Base-by-base conservation (phyloP, 257 asterid species). In the Nyctanthes arbortristis region DNA sequence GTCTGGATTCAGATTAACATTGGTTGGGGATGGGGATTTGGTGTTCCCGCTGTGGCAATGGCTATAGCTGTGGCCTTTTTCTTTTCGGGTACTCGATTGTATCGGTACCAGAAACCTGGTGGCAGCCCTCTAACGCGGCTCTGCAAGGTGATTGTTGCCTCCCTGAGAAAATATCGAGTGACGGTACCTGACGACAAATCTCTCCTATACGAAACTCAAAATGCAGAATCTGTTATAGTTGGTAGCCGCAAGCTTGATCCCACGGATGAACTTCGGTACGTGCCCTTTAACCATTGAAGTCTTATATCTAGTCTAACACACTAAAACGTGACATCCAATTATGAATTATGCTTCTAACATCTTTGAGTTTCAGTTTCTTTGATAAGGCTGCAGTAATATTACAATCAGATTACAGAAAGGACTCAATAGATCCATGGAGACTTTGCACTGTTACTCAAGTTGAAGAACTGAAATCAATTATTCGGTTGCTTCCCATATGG, bases 21-120 rank as follows among this genome's bases (percentile, higher is more conserved):
- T 3, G 93, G 92, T 5, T 85, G 93, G 96, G 86, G 88, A 0
- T 89, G 88, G 91, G 96, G 96, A 6, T 89, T 89, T 4, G 90
- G 93, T 5, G 36, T 89, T 18, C 93, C 93, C 1, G 84, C 96
- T 0, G 87, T 71, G 7, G 81, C 91, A 0, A 87, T 89, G 96
- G 88, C 82, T 0, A 33, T 89, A 31, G 96, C 89, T 0, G 81
- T 82, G 1, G 79, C 47, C 1, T 69, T 79, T 76, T 87, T 87
- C 93, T 89, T 87, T 64, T 78, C 87, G 0, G 96, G 93, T 29
- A 84, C 96, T 13, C 73, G 79, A 0, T 56, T 83, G 76, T 87
- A 80, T 55, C 82, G 96, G n/a, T 70, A 87, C 72, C 96, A 87
- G 52, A 85, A 75, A 66, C 93, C 93, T 1, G 93, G 93, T 4